Conservation (phyloP, 192 early-diverging fungal genomes). For the Jimgerdemannia lactiflua region DNA sequence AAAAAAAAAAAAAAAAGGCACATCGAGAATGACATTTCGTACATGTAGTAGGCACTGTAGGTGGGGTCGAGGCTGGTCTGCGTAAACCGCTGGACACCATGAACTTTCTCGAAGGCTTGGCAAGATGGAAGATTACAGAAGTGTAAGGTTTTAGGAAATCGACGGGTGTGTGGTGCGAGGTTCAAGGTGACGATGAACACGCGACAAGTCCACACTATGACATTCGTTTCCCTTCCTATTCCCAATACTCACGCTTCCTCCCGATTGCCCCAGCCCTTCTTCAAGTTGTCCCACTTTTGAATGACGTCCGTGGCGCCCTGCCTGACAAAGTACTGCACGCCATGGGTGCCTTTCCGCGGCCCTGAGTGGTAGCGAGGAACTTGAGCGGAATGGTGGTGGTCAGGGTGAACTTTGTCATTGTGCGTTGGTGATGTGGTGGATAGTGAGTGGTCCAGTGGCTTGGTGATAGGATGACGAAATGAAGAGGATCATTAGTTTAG, state of each 20-base stretch:
- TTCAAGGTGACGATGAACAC: background rate
- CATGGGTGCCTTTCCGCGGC: constrained; percentile 70
- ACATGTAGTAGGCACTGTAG: constrained; percentile 56
- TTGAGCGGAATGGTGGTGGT: constrained; percentile 13
- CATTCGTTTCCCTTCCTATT: background rate
- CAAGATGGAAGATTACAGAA: constrained; percentile 59
- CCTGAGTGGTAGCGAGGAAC: constrained; percentile 59
- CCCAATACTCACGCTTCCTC: constrained; percentile 57
- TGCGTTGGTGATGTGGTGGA: background rate
- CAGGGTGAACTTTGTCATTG: background rate
- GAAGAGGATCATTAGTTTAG: no score
- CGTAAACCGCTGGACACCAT: constrained; percentile 53
- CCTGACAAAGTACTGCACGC: constrained; percentile 79
- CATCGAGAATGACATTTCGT: no score
- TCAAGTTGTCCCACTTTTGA: constrained; percentile 57
- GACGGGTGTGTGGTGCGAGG: background rate
- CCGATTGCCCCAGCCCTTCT: constrained; percentile 54
- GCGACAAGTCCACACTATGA: background rate
- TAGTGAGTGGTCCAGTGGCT: no score
- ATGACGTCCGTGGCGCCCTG: constrained; percentile 58
- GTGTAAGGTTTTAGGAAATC: background rate
- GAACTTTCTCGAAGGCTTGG: constrained; percentile 48
- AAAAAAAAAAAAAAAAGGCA: no score
- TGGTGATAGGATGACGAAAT: no score
- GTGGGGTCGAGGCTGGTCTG: constrained; percentile 55